Percentiles rank a stretch among this genome's conserved stretches.
Evolutionary conservation across 768 basidiomycete genomes (phyloP).

Genomic region (Termitomyces sp.): DNA sequence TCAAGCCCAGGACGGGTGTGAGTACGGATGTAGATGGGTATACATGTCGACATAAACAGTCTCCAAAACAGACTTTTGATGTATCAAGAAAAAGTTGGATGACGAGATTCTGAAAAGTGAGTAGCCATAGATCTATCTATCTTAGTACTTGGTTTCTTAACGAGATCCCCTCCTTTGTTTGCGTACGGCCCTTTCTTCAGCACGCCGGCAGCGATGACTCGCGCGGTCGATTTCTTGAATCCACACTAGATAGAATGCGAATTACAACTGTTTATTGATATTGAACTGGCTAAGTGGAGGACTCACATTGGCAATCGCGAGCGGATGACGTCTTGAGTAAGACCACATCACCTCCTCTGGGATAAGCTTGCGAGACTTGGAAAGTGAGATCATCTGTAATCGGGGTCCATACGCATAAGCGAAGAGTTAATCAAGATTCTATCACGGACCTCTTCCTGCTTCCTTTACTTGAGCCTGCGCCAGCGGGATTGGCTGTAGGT

Average conservation of each 20-base stretch:
- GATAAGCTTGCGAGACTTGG: slow-evolving; percentile 60
- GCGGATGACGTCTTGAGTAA: slow-evolving; percentile 32
- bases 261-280: background rate
- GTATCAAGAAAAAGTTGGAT: too few species aligned
- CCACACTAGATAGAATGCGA: slow-evolving; percentile 17
- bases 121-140: background rate
- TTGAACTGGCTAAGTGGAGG: background rate
- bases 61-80: too few species aligned
- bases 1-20: background rate
- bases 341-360: slow-evolving; percentile 70
- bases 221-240: slow-evolving; percentile 29
- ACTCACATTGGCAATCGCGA: slow-evolving; percentile 16
- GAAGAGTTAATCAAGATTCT: background rate
- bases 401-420: background rate
- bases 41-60: too few species aligned
- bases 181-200: slow-evolving; percentile 25
- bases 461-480: slow-evolving; percentile 58
- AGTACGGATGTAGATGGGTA: too few species aligned
- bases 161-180: slow-evolving; percentile 12
- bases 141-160: background rate
- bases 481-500: slow-evolving; percentile 64
- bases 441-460: slow-evolving; percentile 40
- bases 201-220: slow-evolving; percentile 26
- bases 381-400: slow-evolving; percentile 62
- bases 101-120: background rate